Evolutionary conservation across 495 filamentous ascomycete species (phyloP), one percentile per base, ranked within the genome.

Genomic region (Echria macrotheca): DNA sequence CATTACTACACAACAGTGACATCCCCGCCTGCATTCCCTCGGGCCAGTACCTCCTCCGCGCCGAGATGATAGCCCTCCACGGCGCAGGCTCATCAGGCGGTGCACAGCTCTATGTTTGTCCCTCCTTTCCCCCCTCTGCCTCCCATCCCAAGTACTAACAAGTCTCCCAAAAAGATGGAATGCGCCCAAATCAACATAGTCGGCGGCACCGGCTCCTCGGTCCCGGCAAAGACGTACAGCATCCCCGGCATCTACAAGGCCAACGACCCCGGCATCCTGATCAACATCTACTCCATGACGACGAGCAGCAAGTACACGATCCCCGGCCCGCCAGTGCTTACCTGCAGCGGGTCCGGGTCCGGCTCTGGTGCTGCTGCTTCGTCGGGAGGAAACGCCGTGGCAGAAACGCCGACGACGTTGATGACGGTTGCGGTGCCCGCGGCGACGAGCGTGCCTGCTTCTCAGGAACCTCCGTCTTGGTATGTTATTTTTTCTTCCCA

Each of bases 41-140:
- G 3, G 71, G 71, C 4, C 64, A 74, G 47, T 76, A 65, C 23
- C 54, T 65, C 23, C 57, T 63, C 17, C 61, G 59, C 8, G 61
- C 61, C 6, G 61, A 65, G 60, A 65, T 76, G 58, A 72, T 80
- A 32, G 75, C 71, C 0, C 63, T 79, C 4, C 76, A 80, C 45
- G 68, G 50, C 22, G 71, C 71, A 0, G 47, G 63, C 0, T 60
- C 59, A 0, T 23, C 44, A 0, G 66, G 59, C 8, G 68, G 70
- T 5, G 73, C 75, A 2, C 75, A 80, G 57, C 67, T 80, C 19
- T 80, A 76, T 42, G 72, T 76, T 53, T 33, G 63, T 57, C 26
- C 32, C 19, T 28, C 22, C 28, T 42, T 17, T 10, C 21, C 18
- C 44, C 31, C 0, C n/a, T 14, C 9, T 31, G 2, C 8, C 24